phyloP scores from a whole-genome alignment of 148 eudicot species.

The Rhododendron henanense region DNA sequence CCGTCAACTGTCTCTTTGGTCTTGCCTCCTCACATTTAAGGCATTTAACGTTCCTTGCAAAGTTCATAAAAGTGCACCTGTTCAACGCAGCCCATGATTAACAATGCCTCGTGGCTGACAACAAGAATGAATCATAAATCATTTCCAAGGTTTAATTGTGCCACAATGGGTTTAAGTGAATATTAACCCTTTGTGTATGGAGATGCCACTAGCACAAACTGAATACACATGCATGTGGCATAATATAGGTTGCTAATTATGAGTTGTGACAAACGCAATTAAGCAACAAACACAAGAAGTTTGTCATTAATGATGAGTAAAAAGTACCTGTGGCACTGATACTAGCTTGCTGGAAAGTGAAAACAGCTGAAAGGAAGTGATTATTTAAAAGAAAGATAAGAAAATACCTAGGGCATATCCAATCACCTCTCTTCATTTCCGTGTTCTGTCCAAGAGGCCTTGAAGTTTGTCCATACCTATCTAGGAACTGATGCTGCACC shows the following conservation, averaged over 20 bases:
- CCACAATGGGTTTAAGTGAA: background rate
- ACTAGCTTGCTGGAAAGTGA: background rate
- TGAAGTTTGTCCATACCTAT: constrained; percentile 26
- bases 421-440: constrained; percentile 84
- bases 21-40: constrained; percentile 72
- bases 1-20: constrained; percentile 60
- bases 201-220: background rate
- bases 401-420: constrained; percentile 78
- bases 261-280: background rate
- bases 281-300: background rate
- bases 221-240: background rate
- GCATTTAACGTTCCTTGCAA: constrained; percentile 69
- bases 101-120: background rate
- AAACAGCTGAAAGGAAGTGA: background rate
- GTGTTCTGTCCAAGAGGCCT: constrained; percentile 40
- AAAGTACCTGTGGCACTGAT: background rate
- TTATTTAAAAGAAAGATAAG: background rate
- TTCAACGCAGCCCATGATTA: constrained; percentile 23
- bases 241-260: background rate
- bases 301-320: background rate
- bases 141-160: background rate
- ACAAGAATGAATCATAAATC: background rate
- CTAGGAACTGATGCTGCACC: constrained; percentile 27
- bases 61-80: constrained; percentile 92
- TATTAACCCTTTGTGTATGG: background rate